These are phyloP conservation scores for Pichia sporocuriosa DNA, from an alignment of 805 yeast genomes.

Conservation along the genomic window DNA sequence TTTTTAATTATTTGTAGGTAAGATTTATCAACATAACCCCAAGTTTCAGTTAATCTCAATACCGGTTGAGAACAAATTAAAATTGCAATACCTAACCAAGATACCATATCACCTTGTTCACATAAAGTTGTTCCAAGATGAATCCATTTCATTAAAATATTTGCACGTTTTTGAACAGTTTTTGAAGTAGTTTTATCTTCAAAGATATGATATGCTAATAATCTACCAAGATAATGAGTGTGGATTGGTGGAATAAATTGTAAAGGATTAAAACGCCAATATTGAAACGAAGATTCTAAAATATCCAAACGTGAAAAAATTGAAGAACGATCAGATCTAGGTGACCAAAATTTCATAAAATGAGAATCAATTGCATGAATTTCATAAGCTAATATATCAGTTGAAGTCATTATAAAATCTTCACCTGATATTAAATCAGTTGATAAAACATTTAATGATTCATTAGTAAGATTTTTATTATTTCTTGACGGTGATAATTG, in stretches of 20 bases:
- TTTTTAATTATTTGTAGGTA: conserved; percentile 54
- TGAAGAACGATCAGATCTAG: conserved; percentile 70
- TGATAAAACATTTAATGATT: background rate
- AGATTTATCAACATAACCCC: conserved; percentile 64
- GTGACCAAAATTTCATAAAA: conserved; percentile 69
- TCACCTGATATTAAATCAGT: conserved; percentile 22
- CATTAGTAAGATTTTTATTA: background rate
- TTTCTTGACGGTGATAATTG: background rate
- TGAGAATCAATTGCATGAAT: conserved; percentile 61
- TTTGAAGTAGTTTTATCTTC: conserved; percentile 35
- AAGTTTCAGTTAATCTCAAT: conserved; percentile 62
- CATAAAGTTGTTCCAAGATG: conserved; percentile 73
- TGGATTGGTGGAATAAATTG: conserved; percentile 61
- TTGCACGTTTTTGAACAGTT: conserved; percentile 46
- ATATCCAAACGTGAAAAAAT: conserved; percentile 41
- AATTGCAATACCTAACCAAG: conserved; percentile 88
- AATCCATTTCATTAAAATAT: conserved; percentile 74
- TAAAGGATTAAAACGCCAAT: conserved; percentile 61
- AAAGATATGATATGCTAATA: conserved; percentile 65
- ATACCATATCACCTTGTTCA: conserved; percentile 82
- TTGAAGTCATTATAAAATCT: conserved; percentile 45
- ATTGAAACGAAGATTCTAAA: conserved; percentile 37
- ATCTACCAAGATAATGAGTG: conserved; percentile 71
- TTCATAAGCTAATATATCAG: conserved; percentile 51
- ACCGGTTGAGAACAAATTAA: conserved; percentile 77